Evolutionary conservation across 1,284 basidiomycete genomes (phyloP).

Genomic region (Gymnopus androsaceus): DNA sequence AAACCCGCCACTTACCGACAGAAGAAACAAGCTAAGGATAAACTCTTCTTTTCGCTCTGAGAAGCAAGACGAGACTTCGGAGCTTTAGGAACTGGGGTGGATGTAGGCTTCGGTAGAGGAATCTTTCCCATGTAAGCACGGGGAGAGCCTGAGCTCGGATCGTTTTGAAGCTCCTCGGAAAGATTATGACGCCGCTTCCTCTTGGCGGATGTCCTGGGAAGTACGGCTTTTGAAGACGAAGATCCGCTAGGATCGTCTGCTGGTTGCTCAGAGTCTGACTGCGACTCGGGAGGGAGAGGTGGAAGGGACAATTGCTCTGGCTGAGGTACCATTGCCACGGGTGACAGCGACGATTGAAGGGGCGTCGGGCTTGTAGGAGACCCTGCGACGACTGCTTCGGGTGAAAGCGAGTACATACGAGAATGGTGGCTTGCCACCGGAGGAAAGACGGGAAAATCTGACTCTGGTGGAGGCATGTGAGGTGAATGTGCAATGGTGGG

Average conservation of each 20-base stretch:
- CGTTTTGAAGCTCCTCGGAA: slow-evolving; percentile 3
- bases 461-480: not conserved
- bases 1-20: slow-evolving; percentile 22
- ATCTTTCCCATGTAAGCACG: slow-evolving; percentile 17
- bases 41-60: slow-evolving; percentile 26
- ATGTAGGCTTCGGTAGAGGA: slow-evolving; percentile 15
- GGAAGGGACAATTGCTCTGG: slow-evolving; percentile 3
- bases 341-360: not conserved
- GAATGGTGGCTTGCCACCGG: slow-evolving; percentile 4
- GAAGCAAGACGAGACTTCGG: slow-evolving; percentile 13
- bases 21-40: slow-evolving; percentile 31
- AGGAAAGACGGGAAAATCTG: slow-evolving; percentile 9
- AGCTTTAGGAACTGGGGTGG: slow-evolving; percentile 6
- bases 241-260: slow-evolving; percentile 5
- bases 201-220: slow-evolving; percentile 1
- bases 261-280: slow-evolving; percentile 4
- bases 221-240: slow-evolving; percentile 1
- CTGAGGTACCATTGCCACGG: not conserved
- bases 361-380: not conserved
- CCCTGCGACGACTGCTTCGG: not conserved
- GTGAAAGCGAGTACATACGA: slow-evolving; percentile 7
- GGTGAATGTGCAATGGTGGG: not conserved
- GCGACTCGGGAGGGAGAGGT: not conserved
- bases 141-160: not conserved
- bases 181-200: slow-evolving; percentile 13